phyloP scores from a whole-genome alignment of 306 rosid genomes.

The Fragaria vesca region DNA sequence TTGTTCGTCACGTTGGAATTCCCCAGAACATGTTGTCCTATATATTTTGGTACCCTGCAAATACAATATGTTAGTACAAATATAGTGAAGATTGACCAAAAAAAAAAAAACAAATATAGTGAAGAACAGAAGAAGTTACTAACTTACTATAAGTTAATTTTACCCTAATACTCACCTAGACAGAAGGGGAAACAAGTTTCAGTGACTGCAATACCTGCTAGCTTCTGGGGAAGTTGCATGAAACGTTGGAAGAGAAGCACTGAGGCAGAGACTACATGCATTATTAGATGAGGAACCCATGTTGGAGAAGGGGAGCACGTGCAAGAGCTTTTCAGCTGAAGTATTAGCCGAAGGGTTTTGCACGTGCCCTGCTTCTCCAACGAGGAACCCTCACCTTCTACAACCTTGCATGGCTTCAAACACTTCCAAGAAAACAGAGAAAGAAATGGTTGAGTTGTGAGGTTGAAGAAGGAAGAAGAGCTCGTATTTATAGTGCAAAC shows the following conservation, averaged over 20 bases:
- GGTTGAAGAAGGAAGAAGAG: slow-evolving; percentile 24
- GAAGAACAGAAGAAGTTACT: too few relatives aligned
- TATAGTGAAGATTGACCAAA: not conserved
- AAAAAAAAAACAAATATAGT: not conserved
- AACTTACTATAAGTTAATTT: not conserved
- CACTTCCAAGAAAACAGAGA: not conserved
- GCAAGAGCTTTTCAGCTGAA: slow-evolving; percentile 38
- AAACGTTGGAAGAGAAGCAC: not conserved
- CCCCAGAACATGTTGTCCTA: not conserved
- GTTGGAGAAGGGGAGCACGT: slow-evolving; percentile 95
- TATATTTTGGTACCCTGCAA: not conserved
- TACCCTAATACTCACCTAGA: not conserved
- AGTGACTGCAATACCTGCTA: not conserved
- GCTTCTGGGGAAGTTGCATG: not conserved
- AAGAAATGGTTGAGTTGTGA: slow-evolving; percentile 13
- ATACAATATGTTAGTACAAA: not conserved
- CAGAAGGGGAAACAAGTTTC: not conserved
- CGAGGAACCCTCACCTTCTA: slow-evolving; percentile 62
- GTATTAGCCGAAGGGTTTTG: slow-evolving; percentile 34
- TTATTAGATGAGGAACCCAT: slow-evolving; percentile 47
- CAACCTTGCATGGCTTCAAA: not conserved
- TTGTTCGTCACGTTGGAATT: not conserved
- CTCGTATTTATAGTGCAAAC: slow-evolving; percentile 45
- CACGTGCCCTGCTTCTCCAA: slow-evolving; percentile 99
- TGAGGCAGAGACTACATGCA: not conserved